Conservation (phyloP, 495 filamentous ascomycete genomes). For the Aspergillus conjunctus region DNA sequence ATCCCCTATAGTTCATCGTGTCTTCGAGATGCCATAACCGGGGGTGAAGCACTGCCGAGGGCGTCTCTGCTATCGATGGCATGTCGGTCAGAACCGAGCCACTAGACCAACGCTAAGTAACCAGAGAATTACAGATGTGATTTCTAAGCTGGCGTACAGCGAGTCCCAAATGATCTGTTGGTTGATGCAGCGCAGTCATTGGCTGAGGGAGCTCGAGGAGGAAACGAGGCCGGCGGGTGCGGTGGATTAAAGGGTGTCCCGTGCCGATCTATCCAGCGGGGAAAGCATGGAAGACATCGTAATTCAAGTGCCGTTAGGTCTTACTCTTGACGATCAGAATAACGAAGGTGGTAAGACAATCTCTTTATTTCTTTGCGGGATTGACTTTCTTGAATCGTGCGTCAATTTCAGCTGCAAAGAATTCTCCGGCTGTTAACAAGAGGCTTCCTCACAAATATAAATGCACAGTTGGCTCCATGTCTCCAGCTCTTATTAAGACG, state of each 20-base stretch:
- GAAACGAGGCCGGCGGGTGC: not conserved
- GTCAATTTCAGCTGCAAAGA: no score
- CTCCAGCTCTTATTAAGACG: no score
- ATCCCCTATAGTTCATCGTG: not conserved
- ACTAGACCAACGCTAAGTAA: not conserved
- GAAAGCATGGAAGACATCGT: constrained; percentile 14
- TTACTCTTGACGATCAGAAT: no score
- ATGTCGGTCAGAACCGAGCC: not conserved
- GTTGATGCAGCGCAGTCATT: not conserved
- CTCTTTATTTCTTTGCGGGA: not conserved
- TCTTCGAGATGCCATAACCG: not conserved
- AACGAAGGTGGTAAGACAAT: not conserved
- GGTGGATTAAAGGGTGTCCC: not conserved
- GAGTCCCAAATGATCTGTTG: not conserved
- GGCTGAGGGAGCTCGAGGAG: constrained; percentile 1
- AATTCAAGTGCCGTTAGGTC: no score
- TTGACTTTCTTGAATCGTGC: no score
- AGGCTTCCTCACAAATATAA: no score
- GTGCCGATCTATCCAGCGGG: constrained; percentile 35
- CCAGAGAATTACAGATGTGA: not conserved
- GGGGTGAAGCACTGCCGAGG: not conserved
- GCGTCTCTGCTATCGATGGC: no score
- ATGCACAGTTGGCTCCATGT: no score
- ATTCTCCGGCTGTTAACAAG: no score
- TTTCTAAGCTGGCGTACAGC: not conserved